Base-by-base conservation (phyloP, 2,329 filamentous ascomycete genomes). In the Emmonsiellopsis sp. region DNA sequence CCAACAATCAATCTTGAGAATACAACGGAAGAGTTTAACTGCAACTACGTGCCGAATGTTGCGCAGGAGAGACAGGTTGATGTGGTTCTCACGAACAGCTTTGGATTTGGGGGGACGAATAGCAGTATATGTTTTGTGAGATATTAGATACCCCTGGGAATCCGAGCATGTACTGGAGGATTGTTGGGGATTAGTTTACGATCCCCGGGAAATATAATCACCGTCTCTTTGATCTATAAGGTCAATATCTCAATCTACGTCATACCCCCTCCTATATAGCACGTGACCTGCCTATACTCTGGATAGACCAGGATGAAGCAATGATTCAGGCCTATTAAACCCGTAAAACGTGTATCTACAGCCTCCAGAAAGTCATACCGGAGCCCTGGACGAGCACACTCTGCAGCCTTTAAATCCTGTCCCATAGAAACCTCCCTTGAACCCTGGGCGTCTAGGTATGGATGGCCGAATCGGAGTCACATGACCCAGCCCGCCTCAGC, bases 21-120 rank as follows among this genome's bases (percentile, higher is more conserved):
- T 6, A 77, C 84, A 5, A 81, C 85, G 43, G 76, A 75, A 53
- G 78, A 83, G 3, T 86, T 88, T 52, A 74, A 83, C 58, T 95
- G 92, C 73, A 96, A 97, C 65, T 92, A 96, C 68, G 84, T 95
- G 3, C 82, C 90, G 0, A 76, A 83, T 3, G 65, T 75, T 45
- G 78, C 89, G 0, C 91, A 96, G 68, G 69, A 86, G 51, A 84
- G 82, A 59, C 66, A 76, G 2, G 81, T 97, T 9, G 74, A 82
- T 54, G 85, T 92, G 21, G 88, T 87, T 5, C 63, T 98, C 54
- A 93, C 88, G 3, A 98, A 98, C 65, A 97, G 92, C 67, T 98
- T 98, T 72, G 93, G 93, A 0, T 98, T 98, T 73, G 93, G 93
- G 9, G 93, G 93, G 13, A 97, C 92, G 1, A 98, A 98, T 72